phyloP scores from a whole-genome alignment of 2,329 filamentous ascomycete genomes.

The Mollisia scopiformis region DNA sequence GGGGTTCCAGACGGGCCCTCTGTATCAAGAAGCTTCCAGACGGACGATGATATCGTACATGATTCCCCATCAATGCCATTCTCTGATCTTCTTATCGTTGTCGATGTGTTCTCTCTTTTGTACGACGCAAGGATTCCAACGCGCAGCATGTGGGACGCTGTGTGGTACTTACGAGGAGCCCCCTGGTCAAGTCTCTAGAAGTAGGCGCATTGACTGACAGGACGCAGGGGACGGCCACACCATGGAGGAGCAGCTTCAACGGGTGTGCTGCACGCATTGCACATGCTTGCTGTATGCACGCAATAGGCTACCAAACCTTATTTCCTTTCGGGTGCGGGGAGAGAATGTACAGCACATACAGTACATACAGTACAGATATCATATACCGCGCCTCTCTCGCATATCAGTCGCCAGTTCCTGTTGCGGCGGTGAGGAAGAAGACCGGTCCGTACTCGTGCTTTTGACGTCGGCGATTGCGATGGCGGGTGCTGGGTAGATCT shows the following conservation, averaged over 20 bases:
- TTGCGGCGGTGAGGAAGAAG: no score
- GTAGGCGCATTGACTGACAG: background rate
- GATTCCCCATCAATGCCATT: no score
- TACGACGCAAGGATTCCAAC: background rate
- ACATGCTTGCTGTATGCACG: background rate
- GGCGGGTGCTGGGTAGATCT: no score
- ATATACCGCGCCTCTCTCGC: background rate
- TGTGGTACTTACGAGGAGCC: background rate
- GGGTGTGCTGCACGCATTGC: background rate
- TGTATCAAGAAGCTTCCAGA: background rate
- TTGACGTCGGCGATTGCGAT: no score
- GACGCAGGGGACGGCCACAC: no score
- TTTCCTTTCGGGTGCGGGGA: background rate
- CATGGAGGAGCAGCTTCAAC: no score
- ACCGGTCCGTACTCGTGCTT: no score
- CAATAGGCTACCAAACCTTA: conserved; percentile 5
- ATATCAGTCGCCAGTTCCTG: background rate
- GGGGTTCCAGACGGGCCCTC: no score
- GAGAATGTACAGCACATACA: background rate
- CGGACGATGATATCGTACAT: background rate
- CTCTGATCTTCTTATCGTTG: no score
- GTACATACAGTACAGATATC: background rate
- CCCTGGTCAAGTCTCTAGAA: no score
- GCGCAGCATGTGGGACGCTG: background rate
- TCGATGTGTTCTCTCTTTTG: background rate